Conservation (phyloP, 805 yeast species). For the Zygosaccharomyces bisporus region DNA sequence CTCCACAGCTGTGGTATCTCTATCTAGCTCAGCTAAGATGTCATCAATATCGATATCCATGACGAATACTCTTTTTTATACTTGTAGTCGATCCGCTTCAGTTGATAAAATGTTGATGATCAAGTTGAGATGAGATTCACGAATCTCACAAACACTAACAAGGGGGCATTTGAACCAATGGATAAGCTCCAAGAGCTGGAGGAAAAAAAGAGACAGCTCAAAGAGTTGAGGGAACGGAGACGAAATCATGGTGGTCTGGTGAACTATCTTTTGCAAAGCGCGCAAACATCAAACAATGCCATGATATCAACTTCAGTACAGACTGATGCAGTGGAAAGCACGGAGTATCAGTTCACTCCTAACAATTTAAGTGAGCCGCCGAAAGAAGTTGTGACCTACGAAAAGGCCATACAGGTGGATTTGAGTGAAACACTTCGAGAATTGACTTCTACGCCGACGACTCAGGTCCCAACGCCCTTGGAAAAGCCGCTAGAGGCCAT, state of each 20-base stretch:
- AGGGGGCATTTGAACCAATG: conserved; percentile 16
- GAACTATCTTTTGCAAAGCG: conserved; percentile 12
- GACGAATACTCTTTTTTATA: neutral
- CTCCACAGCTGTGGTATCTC: conserved; percentile 38
- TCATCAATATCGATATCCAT: conserved; percentile 61
- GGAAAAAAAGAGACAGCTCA: conserved; percentile 48
- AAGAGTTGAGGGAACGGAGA: conserved; percentile 49
- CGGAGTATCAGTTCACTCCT: neutral
- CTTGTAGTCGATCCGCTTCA: neutral
- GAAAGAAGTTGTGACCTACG: conserved; percentile 21
- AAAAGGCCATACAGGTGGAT: conserved; percentile 27
- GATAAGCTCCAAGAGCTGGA: conserved; percentile 44
- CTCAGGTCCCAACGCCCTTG: neutral
- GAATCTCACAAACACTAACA: conserved; percentile 11
- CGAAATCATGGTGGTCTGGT: conserved; percentile 24
- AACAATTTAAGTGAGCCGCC: neutral
- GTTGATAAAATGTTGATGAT: neutral
- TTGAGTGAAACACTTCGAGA: neutral
- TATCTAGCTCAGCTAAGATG: conserved; percentile 63
- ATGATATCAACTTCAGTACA: conserved; percentile 23
- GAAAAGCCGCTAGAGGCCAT: neutral
- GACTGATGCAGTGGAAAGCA: conserved; percentile 17
- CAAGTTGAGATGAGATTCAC: conserved; percentile 7
- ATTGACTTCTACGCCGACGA: neutral
- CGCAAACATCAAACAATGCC: neutral